Percentiles rank a stretch among this genome's conserved stretches.
Conservation (phyloP, 768 basidiomycete genomes). For the Cytidiella melzeri region DNA sequence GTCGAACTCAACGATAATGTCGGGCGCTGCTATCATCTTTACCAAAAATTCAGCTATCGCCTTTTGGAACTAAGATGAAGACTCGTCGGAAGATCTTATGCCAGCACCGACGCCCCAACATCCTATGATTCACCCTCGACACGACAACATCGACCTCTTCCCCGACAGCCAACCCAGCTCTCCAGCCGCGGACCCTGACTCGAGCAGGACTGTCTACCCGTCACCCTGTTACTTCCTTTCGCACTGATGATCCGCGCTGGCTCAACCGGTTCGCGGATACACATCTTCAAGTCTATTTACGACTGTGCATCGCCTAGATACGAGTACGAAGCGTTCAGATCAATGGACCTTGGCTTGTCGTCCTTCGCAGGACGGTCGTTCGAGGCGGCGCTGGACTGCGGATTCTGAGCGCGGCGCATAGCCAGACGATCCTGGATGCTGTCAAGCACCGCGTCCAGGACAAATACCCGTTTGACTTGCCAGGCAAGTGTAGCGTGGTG, state of each 20-base stretch:
- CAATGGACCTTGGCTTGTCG: conserved; percentile 77
- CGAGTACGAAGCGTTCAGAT: conserved; percentile 92
- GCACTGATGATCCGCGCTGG: conserved; percentile 98
- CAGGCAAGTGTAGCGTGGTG: conserved; percentile 59
- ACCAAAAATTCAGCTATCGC: neutral
- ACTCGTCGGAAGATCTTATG: neutral
- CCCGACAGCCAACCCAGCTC: conserved; percentile 39
- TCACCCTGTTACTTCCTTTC: conserved; percentile 71
- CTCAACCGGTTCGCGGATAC: conserved; percentile 94
- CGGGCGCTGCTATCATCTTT: conserved; percentile 4
- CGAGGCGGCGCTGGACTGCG: conserved; percentile 81
- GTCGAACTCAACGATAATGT: neutral
- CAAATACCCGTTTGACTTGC: conserved; percentile 63
- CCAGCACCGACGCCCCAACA: conserved; percentile 1
- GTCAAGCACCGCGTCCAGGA: conserved; percentile 54
- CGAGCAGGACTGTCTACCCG: conserved; percentile 56
- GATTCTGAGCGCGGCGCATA: conserved; percentile 55
- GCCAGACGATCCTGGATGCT: conserved; percentile 66
- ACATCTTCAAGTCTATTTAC: conserved; percentile 98
- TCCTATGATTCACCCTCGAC: conserved; percentile 7
- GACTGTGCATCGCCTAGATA: conserved; percentile 68
- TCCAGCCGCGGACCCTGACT: conserved; percentile 71
- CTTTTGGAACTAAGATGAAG: conserved; percentile 3
- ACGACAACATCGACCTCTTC: conserved; percentile 2
- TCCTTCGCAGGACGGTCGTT: conserved; percentile 49